Conservation (phyloP, 129 eudicot species). For the Sambucus nigra region DNA sequence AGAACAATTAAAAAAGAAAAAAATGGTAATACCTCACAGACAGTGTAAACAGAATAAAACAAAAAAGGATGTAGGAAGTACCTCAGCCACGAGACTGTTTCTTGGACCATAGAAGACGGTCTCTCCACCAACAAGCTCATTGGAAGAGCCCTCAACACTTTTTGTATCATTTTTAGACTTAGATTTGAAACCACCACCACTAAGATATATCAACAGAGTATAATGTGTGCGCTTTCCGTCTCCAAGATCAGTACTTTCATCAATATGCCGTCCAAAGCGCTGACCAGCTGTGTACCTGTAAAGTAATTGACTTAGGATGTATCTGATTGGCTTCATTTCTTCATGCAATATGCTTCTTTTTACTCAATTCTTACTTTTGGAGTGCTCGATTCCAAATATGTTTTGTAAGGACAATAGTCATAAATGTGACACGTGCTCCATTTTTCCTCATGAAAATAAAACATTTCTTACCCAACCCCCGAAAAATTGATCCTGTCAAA, state of each 20-base stretch:
- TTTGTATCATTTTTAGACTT: constrained; percentile 34
- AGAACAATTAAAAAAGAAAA: background rate
- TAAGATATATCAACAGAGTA: constrained; percentile 77
- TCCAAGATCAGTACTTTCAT: constrained; percentile 88
- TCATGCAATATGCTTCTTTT: too few species aligned
- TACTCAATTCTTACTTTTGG: background rate
- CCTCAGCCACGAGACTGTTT: constrained; percentile 87
- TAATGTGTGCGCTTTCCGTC: constrained; percentile 75
- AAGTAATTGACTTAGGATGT: too few species aligned
- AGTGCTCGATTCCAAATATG: too few species aligned
- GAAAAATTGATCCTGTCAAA: too few species aligned
- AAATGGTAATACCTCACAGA: background rate
- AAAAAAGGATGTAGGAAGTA: constrained; percentile 8
- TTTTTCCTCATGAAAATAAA: too few species aligned
- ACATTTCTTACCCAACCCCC: too few species aligned
- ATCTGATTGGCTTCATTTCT: too few species aligned
- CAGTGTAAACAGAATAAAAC: background rate
- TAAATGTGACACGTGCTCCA: too few species aligned
- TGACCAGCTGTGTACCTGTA: constrained; percentile 83
- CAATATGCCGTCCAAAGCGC: constrained; percentile 93
- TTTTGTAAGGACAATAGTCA: too few species aligned
- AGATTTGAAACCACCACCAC: constrained; percentile 45
- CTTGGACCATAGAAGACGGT: constrained; percentile 92
- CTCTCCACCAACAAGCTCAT: constrained; percentile 85
- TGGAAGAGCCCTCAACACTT: constrained; percentile 16